phyloP scores from a whole-genome alignment of 805 yeast species.

The Candida yuanshanica region DNA sequence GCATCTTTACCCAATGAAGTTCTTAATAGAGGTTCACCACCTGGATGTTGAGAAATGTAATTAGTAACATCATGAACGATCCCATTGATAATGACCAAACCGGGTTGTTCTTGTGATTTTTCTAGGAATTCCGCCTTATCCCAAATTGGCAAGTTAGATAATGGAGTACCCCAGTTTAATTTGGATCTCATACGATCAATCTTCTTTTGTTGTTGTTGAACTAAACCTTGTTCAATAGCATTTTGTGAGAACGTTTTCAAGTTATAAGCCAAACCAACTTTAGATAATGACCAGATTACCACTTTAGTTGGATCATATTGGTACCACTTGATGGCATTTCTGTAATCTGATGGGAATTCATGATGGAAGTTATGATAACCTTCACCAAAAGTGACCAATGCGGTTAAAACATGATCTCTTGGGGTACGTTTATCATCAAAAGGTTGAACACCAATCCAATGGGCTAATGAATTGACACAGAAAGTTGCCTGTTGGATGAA shows the following conservation, averaged over 20 bases:
- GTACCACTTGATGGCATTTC: conserved; percentile 84
- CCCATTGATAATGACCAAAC: conserved; percentile 68
- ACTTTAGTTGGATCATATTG: conserved; percentile 82
- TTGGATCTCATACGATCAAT: conserved; percentile 54
- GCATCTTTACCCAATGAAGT: conserved; percentile 80
- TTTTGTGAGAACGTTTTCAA: conserved; percentile 72
- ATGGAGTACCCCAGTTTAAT: conserved; percentile 72
- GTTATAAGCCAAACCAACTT: conserved; percentile 62
- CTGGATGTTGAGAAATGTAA: conserved; percentile 75
- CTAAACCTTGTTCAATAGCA: conserved; percentile 75
- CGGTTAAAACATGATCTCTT: conserved; percentile 75
- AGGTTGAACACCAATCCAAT: conserved; percentile 82
- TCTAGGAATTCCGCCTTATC: conserved; percentile 51
- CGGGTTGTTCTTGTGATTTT: conserved; percentile 38
- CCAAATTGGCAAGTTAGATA: conserved; percentile 69
- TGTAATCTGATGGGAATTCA: conserved; percentile 84
- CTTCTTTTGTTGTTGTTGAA: conserved; percentile 81
- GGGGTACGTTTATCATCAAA: conserved; percentile 86
- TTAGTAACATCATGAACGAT: conserved; percentile 71
- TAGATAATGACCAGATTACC: conserved; percentile 50
- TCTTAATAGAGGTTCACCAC: conserved; percentile 69
- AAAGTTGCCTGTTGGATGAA: conserved; percentile 80
- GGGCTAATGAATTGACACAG: conserved; percentile 82
- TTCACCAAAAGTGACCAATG: conserved; percentile 81
- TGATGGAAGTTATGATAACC: conserved; percentile 90